Percentiles rank a stretch among this genome's conserved stretches.
Conservation (phyloP, 805 yeast species). For the Phaffomyces antillensis region DNA sequence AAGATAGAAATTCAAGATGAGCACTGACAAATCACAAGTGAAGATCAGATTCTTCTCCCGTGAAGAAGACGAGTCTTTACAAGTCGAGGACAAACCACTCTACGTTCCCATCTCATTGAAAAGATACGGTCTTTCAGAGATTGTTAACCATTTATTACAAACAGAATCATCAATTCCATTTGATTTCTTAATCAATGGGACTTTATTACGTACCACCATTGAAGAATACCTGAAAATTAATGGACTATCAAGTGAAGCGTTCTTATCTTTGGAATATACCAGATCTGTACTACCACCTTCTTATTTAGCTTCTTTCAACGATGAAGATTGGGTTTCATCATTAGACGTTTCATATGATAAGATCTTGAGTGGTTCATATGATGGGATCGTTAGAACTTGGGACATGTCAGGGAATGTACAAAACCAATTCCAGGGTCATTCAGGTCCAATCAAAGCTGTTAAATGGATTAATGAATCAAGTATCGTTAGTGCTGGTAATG, state of each 20-base stretch:
- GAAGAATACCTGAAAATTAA: conserved; percentile 70
- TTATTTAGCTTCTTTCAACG: conserved; percentile 75
- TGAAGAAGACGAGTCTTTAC: conserved; percentile 68
- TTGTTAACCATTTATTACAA: conserved; percentile 79
- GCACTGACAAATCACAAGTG: conserved; percentile 49
- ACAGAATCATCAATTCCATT: conserved; percentile 72
- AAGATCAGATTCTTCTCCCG: conserved; percentile 81
- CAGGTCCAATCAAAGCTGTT: conserved; percentile 78
- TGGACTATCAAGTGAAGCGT: conserved; percentile 78
- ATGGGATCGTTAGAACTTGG: conserved; percentile 90
- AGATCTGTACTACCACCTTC: conserved; percentile 94
- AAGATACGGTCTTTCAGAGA: conserved; percentile 89
- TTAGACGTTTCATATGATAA: conserved; percentile 36
- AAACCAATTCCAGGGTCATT: conserved; percentile 80
- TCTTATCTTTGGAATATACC: conserved; percentile 79
- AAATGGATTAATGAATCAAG: conserved; percentile 71
- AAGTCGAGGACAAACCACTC: conserved; percentile 77
- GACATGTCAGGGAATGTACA: conserved; percentile 73
- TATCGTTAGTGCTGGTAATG: conserved; percentile 81
- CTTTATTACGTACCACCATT: conserved; percentile 67
- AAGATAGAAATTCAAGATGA: neutral
- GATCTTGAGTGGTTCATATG: conserved; percentile 86
- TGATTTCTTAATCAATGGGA: conserved; percentile 86
- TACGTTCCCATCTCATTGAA: conserved; percentile 82
- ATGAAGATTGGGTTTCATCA: conserved; percentile 94